Evolutionary conservation across 2,329 filamentous ascomycete genomes (phyloP), one percentile per base, ranked within the genome.

Genomic region (Aspergillus puulaauensis): DNA sequence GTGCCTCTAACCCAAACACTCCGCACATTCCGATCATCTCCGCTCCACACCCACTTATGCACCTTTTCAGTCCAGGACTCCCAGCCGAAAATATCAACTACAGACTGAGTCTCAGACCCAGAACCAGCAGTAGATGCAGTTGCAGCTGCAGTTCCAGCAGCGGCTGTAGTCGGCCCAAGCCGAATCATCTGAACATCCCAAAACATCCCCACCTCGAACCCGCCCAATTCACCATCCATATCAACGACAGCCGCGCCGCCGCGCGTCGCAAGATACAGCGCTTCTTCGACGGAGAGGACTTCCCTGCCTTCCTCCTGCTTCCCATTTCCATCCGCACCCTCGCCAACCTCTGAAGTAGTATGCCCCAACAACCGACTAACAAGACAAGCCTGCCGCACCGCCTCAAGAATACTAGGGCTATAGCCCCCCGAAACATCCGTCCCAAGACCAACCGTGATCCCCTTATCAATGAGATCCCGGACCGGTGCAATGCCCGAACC

Each of bases 341-440:
- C 68, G 6, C 17, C 21, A 0, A 23, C 5, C 4, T 14, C 12
- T 21, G 40, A 17, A 9, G n/a, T 44, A 15, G 51, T 56, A 17
- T 44, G 45, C 15, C 47, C 17, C 7, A 90, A 55, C 77, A 79
- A 89, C 31, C 93, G 80, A 62, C 87, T 91, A 1, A 93, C 90
- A 60, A 96, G 82, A 51, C 86, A 83, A 0, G 93, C 91, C 68
- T 95, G 90, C 14, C 93, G 79, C 44, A 88, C 90, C n/a, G 91
- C 87, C 64, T 95, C 90, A 0, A 98, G 82, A 9, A 98, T 84
- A 60, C 86, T 90, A 0, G 90, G 83, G 55, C 86, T 90, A 72
- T 93, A 97, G 0, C 95, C 95, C 3, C 93, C 95, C 66, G 86
- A 90, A 57, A 98, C 86, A 73, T 99, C 95, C 0, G 93, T 98